phyloP scores from a whole-genome alignment of 2,329 filamentous ascomycete genomes.

The Incumbomyces delicatus region DNA sequence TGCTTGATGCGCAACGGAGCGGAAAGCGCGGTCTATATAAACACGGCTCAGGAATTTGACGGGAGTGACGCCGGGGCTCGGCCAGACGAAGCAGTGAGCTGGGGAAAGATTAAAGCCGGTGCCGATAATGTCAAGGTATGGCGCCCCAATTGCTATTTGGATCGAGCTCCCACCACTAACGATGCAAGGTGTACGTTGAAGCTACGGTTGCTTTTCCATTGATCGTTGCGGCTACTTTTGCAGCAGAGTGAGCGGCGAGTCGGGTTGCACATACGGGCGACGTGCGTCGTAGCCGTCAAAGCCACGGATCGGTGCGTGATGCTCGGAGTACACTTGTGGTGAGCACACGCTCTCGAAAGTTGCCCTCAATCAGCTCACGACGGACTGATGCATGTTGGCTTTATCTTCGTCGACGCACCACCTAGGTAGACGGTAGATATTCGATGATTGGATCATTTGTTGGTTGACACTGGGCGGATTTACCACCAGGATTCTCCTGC shows the following conservation, averaged over 20 bases:
- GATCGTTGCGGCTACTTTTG: conserved; percentile 58
- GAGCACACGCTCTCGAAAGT: too few relatives aligned
- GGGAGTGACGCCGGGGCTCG: conserved; percentile 91
- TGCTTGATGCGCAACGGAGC: conserved; percentile 96
- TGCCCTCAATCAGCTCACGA: too few relatives aligned
- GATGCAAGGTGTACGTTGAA: conserved; percentile 49
- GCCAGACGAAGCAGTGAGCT: conserved; percentile 93
- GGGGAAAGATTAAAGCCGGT: conserved; percentile 92
- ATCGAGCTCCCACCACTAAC: neutral
- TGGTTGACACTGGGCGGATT: too few relatives aligned
- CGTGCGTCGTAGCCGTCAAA: too few relatives aligned
- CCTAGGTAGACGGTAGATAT: too few relatives aligned
- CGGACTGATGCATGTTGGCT: too few relatives aligned
- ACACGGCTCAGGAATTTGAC: conserved; percentile 95
- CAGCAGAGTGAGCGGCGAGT: conserved; percentile 28
- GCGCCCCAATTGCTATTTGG: conserved; percentile 2
- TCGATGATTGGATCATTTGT: too few relatives aligned
- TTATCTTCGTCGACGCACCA: too few relatives aligned
- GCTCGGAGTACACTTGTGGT: too few relatives aligned
- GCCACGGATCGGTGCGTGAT: too few relatives aligned
- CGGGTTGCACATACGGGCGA: too few relatives aligned
- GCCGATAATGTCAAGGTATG: conserved; percentile 81
- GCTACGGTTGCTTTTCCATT: conserved; percentile 58
- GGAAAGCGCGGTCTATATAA: conserved; percentile 94
- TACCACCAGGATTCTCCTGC: conserved; percentile 6